Evolutionary conservation across 148 eudicot genomes (phyloP).

Genomic region (Drosera capensis): DNA sequence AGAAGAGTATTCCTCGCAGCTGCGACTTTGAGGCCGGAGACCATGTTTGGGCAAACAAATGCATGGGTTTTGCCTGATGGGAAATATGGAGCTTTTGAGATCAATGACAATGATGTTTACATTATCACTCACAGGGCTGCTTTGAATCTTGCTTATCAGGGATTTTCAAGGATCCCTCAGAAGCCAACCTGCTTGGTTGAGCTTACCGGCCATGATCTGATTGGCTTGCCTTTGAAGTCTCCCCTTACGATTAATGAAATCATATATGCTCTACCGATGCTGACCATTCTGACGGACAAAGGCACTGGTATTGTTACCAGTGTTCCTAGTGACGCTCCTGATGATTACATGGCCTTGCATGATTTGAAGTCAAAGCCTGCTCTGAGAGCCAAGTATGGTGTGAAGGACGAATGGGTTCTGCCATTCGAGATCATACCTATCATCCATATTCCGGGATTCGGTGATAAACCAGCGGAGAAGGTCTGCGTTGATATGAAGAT

Average conservation of each 20-base stretch:
- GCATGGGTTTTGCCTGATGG: conserved; percentile 94
- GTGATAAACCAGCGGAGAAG: conserved; percentile 88
- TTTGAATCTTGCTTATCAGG: conserved; percentile 73
- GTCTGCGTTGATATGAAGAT: conserved; percentile 76
- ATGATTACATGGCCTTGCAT: conserved; percentile 68
- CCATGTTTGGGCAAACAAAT: conserved; percentile 93
- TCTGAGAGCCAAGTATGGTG: conserved; percentile 57
- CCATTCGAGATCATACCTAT: conserved; percentile 80
- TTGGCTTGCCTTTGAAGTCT: conserved; percentile 72
- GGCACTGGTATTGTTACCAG: conserved; percentile 95
- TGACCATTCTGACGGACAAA: conserved; percentile 78
- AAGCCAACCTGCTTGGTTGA: conserved; percentile 70
- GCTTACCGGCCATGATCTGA: conserved; percentile 73
- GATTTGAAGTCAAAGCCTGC: conserved; percentile 80
- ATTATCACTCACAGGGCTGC: conserved; percentile 66
- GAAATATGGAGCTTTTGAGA: conserved; percentile 78
- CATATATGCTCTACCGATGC: conserved; percentile 76
- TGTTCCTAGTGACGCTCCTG: conserved; percentile 93
- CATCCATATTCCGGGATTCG: conserved; percentile 68
- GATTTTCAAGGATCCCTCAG: conserved; percentile 45
- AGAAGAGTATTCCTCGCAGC: conserved; percentile 77
- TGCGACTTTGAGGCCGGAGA: conserved; percentile 87
- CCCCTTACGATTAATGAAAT: conserved; percentile 58
- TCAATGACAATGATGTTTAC: conserved; percentile 64
- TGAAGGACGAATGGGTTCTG: conserved; percentile 76